Conservation (phyloP, 768 basidiomycete genomes). For the Exsudoporus frostii region DNA sequence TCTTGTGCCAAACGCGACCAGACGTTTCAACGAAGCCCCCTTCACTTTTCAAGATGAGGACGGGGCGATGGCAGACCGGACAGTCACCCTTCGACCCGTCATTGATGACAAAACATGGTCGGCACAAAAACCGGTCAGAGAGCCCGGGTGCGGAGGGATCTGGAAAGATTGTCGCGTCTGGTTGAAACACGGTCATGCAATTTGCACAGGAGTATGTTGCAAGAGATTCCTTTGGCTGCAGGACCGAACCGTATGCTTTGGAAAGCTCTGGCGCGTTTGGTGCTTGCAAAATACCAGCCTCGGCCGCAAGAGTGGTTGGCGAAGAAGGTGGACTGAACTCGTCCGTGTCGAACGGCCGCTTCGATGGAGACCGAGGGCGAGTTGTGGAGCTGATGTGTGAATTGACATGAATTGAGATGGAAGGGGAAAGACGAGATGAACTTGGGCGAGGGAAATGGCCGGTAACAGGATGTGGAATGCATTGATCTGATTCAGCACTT, state of each 20-base stretch:
- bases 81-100: constrained; percentile 81
- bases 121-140: constrained; percentile 64
- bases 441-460: constrained; percentile 53
- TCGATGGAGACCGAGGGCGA: constrained; percentile 58
- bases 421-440: constrained; percentile 30
- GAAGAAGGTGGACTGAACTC: constrained; percentile 26
- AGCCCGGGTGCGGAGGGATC: constrained; percentile 42
- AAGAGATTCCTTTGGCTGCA: constrained; percentile 77
- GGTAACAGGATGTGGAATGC: neutral
- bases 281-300: constrained; percentile 60
- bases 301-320: constrained; percentile 47
- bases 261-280: constrained; percentile 61
- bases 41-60: constrained; percentile 71
- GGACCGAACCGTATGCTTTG: constrained; percentile 81
- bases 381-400: constrained; percentile 57
- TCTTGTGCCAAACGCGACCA: constrained; percentile 76
- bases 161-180: constrained; percentile 85
- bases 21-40: constrained; percentile 74
- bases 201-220: constrained; percentile 63
- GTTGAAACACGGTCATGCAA: constrained; percentile 64
- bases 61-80: constrained; percentile 62
- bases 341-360: constrained; percentile 30
- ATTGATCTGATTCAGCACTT: constrained; percentile 4
- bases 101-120: constrained; percentile 63
- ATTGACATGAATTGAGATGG: constrained; percentile 47